Evolutionary conservation across 2,329 filamentous ascomycete species (phyloP), one percentile per base, ranked within the genome.

Genomic region (Bimuria novae-zelandiae): DNA sequence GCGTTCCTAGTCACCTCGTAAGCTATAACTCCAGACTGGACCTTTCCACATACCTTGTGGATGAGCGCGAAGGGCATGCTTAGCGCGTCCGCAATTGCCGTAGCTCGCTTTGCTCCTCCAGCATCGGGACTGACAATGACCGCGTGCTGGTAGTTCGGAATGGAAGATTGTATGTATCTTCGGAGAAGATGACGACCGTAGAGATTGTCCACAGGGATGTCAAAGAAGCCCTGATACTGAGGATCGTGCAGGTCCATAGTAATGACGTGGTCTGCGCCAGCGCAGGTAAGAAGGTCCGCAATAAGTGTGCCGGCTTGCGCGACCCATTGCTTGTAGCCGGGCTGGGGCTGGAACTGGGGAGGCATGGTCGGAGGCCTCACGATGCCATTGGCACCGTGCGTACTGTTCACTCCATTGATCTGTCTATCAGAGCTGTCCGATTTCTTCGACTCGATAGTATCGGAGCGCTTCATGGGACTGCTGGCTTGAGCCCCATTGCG

Each of bases 211-310:
- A 99, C 94, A 2, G 94, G 94, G 53, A 97, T 96, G 70, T 99
- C 93, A 71, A 99, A 97, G 81, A 97, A 99, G 49, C 94, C 94
- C 76, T 99, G 94, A 70, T 97, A 97, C 76, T 99, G 92, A 36
- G 91, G 89, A 74, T 97, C 93, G 46, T 72, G 69, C 47, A 99
- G 83, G 71, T 99, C 94, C 89, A 99, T 95, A 27, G 93, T 97
- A 72, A 97, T 97, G 71, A 94, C 88, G 75, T 97, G 94, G 74
- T 99, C 93, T 40, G 94, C 92, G 60, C 94, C 94, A 59, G 94
- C 93, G 76, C 92, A 97, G 35, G 92, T 97, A 61, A 99, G 81
- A 39, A 99, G 84, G 72, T 97, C 92, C 45, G 94, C 94, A 43
- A 99, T 89, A 52, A 99, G 83, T 25, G 92, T 97, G 55, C 94